A percentile compares a stretch with the other conserved stretches of the same genome.
Conservation (phyloP, 805 yeast species). For the Zygotorulaspora sp. region DNA sequence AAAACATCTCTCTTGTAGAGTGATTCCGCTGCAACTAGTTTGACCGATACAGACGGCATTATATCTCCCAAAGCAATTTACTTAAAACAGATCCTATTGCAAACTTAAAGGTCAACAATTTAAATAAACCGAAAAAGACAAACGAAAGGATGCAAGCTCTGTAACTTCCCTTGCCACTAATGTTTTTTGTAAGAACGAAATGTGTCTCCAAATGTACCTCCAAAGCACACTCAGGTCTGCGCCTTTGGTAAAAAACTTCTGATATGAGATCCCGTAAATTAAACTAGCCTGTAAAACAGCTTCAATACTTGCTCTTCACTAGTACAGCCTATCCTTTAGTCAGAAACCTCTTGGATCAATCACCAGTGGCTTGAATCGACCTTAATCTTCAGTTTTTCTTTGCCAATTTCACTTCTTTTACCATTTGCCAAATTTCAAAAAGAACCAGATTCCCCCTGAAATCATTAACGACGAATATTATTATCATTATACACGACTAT, state of each 20-base stretch:
- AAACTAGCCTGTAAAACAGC: not conserved
- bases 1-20: slow-evolving; percentile 92
- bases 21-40: slow-evolving; percentile 92
- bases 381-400: not conserved
- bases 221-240: not conserved
- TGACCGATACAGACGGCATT: slow-evolving; percentile 48
- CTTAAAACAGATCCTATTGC: too few species aligned
- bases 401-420: not conserved
- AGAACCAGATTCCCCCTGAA: slow-evolving; percentile 1
- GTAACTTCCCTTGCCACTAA: too few species aligned
- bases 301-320: not conserved
- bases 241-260: not conserved
- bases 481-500: not conserved
- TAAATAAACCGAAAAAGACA: not conserved
- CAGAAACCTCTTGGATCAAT: not conserved
- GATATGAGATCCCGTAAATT: too few species aligned
- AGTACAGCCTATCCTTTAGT: not conserved
- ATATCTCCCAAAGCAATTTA: too few species aligned
- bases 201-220: too few species aligned
- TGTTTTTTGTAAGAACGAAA: too few species aligned
- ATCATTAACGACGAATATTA: slow-evolving; percentile 3
- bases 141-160: too few species aligned
- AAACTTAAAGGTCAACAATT: not conserved
- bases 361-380: slow-evolving; percentile 1
- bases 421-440: not conserved